Percentiles rank a stretch among this genome's conserved stretches.
Evolutionary conservation across 495 filamentous ascomycete species (phyloP).

Genomic region (Oidiodendron maius): DNA sequence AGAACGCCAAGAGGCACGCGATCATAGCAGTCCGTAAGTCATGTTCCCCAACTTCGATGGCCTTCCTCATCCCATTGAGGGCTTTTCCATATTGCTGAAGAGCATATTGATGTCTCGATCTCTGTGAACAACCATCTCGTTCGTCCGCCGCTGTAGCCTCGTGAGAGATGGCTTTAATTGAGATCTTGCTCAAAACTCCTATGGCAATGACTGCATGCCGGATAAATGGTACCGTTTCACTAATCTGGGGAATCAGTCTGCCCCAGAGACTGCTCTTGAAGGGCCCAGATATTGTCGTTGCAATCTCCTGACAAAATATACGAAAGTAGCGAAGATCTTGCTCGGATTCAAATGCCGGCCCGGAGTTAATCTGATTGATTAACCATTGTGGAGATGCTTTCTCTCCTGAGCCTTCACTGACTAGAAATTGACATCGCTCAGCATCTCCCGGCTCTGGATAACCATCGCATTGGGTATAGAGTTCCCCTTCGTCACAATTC

Average conservation of each 20-base stretch:
- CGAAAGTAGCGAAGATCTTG: conserved; percentile 49
- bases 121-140: no score
- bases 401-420: no score
- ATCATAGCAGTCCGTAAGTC: background rate
- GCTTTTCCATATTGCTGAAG: conserved; percentile 7
- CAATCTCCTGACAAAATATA: conserved; percentile 48
- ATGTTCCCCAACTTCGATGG: background rate
- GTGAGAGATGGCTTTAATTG: background rate
- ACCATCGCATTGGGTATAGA: no score
- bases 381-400: no score
- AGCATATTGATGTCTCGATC: background rate
- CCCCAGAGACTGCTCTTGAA: conserved; percentile 56
- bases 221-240: conserved; percentile 49
- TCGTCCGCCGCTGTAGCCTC: background rate
- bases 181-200: conserved; percentile 50
- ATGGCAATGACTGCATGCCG: conserved; percentile 58
- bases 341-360: conserved; percentile 9
- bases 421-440: no score
- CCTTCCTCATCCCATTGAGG: conserved; percentile 2
- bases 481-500: no score
- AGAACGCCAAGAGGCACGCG: conserved; percentile 7
- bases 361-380: no score
- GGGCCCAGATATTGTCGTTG: conserved; percentile 49
- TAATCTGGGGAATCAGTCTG: conserved; percentile 47
- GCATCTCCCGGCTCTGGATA: no score